A percentile compares a stretch with the other conserved stretches of the same genome.
These are phyloP conservation scores for Heterobasidion occidentale DNA, from an alignment of 1,284 basidiomycete genomes.

Conservation along the genomic window DNA sequence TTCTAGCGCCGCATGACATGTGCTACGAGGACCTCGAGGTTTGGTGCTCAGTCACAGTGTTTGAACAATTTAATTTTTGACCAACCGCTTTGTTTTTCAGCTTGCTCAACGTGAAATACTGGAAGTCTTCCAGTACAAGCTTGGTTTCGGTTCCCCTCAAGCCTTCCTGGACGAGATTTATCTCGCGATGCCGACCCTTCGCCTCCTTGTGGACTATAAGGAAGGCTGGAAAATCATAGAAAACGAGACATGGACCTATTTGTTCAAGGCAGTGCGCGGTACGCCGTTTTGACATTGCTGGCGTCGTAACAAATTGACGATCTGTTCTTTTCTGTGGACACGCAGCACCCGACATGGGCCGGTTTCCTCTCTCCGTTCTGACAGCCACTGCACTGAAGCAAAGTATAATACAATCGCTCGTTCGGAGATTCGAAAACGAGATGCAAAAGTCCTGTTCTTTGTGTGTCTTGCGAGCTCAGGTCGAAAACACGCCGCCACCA, in stretches of 20 bases:
- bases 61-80: neutral
- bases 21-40: constrained; percentile 16
- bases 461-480: neutral
- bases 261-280: constrained; percentile 9
- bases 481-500: neutral
- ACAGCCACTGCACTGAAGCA: constrained; percentile 3
- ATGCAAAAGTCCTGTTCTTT: neutral
- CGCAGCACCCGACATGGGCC: constrained; percentile 6
- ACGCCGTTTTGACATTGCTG: neutral
- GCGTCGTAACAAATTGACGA: neutral
- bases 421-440: neutral
- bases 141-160: constrained; percentile 9
- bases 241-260: constrained; percentile 7
- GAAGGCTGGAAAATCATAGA: constrained; percentile 5
- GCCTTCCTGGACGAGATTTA: constrained; percentile 8
- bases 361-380: constrained; percentile 10
- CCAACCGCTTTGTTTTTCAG: neutral
- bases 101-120: constrained; percentile 11
- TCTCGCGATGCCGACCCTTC: constrained; percentile 7
- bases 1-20: constrained; percentile 16
- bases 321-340: neutral
- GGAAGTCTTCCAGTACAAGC: constrained; percentile 5
- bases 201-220: neutral
- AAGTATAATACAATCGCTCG: neutral
- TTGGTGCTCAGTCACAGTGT: neutral